Base-by-base conservation (phyloP, 2,329 filamentous ascomycete species). In the Ophiocordyceps unilateralis region DNA sequence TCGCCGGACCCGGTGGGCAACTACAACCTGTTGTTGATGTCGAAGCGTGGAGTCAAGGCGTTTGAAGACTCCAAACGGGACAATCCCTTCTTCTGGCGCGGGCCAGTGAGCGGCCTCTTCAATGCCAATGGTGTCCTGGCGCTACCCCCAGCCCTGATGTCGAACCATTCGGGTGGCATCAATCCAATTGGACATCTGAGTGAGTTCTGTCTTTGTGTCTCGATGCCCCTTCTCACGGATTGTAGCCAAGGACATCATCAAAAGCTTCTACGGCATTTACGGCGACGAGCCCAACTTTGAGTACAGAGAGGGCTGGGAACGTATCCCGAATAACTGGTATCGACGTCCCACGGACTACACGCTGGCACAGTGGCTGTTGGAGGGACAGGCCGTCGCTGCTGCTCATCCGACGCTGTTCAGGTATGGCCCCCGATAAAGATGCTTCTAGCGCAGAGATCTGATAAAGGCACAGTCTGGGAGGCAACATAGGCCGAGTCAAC, bases 71-170 rank as follows among this genome's bases (percentile, higher is more conserved):
- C 38, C 38, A 39, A 39, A 15, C 22, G 38, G 11, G 15, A 39
- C n/a, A 39, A 39, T n/a, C 38, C 38, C 38, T 39, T 39, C 38
- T 39, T 39, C 23, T 39, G 38, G 38, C 21, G 38, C 19, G 38
- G 38, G 12, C 38, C 38, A 23, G 11, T 39, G 21, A 39, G 38
- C 38, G 38, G 38, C 17, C 15, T 39, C 1, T 14, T 39, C 20
- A 39, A 23, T 14, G 20, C 38, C 2, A 39, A 39, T 20, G 38
- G 38, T 11, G 38, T 39, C 38, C 20, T 39, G 38, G 20, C 38
- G 21, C 21, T 39, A 12, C 38, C 38, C 15, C 38, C 38, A 14
- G 38, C 38, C 9, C 15, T 39, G 20, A 23, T 39, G 38, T 23
- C 38, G 21, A 39, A 39, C 5, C 38, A 39, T 39, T 39, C 38